A percentile compares a stretch with the other conserved stretches of the same genome.
phyloP scores from a whole-genome alignment of 768 basidiomycete genomes.

The Tephrocybe rancida region DNA sequence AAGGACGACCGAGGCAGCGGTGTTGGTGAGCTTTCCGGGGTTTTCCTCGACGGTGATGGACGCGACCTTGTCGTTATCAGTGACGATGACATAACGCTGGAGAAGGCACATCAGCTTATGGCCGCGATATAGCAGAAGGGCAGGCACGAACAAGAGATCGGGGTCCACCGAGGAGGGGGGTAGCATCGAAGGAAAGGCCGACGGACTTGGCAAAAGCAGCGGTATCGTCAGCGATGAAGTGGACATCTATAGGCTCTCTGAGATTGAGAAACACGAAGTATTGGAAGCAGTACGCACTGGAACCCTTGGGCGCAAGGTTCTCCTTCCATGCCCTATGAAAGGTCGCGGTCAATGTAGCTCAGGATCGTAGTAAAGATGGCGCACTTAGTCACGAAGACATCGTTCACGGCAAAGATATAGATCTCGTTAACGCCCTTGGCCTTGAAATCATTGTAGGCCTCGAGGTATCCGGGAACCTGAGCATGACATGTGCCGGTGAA shows the following conservation, averaged over 20 bases:
- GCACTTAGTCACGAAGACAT: slow-evolving; percentile 70
- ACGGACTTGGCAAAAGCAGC: slow-evolving; percentile 54
- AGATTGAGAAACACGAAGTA: slow-evolving; percentile 1
- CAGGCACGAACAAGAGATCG: slow-evolving; percentile 58
- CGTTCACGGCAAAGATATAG: slow-evolving; percentile 78
- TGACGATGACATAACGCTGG: slow-evolving; percentile 58
- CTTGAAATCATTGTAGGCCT: slow-evolving; percentile 69
- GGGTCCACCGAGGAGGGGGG: slow-evolving; percentile 61
- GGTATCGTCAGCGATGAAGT: slow-evolving; percentile 72
- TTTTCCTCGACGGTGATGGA: slow-evolving; percentile 54
- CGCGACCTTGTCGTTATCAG: slow-evolving; percentile 59
- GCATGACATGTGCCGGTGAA: slow-evolving; percentile 74
- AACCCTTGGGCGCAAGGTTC: slow-evolving; percentile 55
- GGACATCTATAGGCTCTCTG: slow-evolving; percentile 39
- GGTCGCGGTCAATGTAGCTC: background rate
- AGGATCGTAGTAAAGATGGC: slow-evolving; percentile 12
- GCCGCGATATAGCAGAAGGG: no score
- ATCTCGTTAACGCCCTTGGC: slow-evolving; percentile 74
- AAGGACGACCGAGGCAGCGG: slow-evolving; percentile 51
- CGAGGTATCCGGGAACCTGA: slow-evolving; percentile 67
- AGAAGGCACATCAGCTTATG: slow-evolving; percentile 1
- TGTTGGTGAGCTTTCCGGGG: slow-evolving; percentile 49
- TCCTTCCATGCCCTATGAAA: slow-evolving; percentile 67
- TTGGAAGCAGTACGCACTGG: slow-evolving; percentile 39
- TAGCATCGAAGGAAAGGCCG: slow-evolving; percentile 66